These are phyloP conservation scores for Boletales sp. DNA, from an alignment of 768 basidiomycete genomes.

Conservation along the genomic window DNA sequence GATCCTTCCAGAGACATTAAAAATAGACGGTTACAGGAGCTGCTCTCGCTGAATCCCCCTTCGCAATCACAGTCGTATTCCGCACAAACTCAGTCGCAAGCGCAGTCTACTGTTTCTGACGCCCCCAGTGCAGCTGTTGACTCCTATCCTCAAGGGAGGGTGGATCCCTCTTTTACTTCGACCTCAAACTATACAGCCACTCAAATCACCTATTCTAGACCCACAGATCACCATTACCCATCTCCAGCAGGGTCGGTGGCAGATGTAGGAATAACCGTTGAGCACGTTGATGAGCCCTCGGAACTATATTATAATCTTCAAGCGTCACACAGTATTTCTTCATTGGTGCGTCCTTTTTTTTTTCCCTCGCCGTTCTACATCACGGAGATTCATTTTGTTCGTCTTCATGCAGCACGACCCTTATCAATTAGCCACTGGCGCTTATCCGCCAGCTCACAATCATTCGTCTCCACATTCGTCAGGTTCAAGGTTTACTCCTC, in stretches of 20 bases:
- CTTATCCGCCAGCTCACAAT: conserved; percentile 7
- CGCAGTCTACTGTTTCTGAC: background rate
- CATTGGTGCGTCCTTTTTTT: conserved; percentile 19
- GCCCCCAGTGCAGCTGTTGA: background rate
- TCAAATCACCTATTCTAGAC: conserved; percentile 6
- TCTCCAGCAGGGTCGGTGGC: conserved; percentile 1
- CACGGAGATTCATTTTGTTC: background rate
- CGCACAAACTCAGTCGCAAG: background rate
- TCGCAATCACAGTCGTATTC: conserved; percentile 1
- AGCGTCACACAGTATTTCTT: conserved; percentile 18
- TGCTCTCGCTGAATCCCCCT: conserved; percentile 11
- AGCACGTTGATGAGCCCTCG: conserved; percentile 10
- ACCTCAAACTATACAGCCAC: background rate
- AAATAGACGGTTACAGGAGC: conserved; percentile 23
- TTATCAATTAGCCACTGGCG: background rate
- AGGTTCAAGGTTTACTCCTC: conserved; percentile 20
- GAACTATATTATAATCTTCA: conserved; percentile 13
- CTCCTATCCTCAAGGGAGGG: background rate
- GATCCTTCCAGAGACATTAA: conserved; percentile 8
- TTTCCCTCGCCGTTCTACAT: background rate
- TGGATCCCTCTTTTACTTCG: conserved; percentile 6
- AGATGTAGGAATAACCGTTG: conserved; percentile 15
- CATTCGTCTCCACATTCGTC: conserved; percentile 19
- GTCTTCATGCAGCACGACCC: conserved; percentile 13
- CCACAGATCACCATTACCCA: conserved; percentile 3